A percentile compares a stretch with the other conserved stretches of the same genome.
These are phyloP conservation scores for Puccinia triticina DNA, from an alignment of 1,284 basidiomycete species.

Conservation along the genomic window DNA sequence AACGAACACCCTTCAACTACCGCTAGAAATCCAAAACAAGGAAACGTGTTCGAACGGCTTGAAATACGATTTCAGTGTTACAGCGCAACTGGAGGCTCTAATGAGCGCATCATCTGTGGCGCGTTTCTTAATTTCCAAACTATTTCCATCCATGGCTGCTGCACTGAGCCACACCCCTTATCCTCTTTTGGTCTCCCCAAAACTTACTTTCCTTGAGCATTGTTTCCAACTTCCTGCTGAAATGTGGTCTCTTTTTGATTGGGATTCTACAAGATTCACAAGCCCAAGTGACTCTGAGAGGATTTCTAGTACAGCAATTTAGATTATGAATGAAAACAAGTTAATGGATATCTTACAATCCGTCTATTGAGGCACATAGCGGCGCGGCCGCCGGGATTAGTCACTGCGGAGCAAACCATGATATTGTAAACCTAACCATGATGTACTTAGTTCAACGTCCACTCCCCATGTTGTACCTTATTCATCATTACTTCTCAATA, in stretches of 20 bases:
- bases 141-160: background rate
- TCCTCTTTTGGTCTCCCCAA: constrained; percentile 25
- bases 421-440: too few relatives aligned
- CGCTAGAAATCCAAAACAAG: background rate
- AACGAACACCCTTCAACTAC: constrained; percentile 25
- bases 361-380: too few relatives aligned
- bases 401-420: too few relatives aligned
- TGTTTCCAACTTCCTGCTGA: constrained; percentile 36
- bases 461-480: too few relatives aligned
- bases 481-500: too few relatives aligned
- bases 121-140: background rate
- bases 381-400: too few relatives aligned
- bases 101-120: background rate
- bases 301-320: background rate
- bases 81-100: constrained; percentile 30
- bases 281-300: background rate
- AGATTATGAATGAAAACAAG: background rate
- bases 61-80: constrained; percentile 20
- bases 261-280: background rate
- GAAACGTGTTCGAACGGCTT: constrained; percentile 20
- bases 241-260: constrained; percentile 1
- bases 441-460: too few relatives aligned
- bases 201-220: constrained; percentile 28
- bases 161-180: background rate
- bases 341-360: too few relatives aligned